Conservation (phyloP, 169 alveolate species). For the Cryptosporidium muris region DNA sequence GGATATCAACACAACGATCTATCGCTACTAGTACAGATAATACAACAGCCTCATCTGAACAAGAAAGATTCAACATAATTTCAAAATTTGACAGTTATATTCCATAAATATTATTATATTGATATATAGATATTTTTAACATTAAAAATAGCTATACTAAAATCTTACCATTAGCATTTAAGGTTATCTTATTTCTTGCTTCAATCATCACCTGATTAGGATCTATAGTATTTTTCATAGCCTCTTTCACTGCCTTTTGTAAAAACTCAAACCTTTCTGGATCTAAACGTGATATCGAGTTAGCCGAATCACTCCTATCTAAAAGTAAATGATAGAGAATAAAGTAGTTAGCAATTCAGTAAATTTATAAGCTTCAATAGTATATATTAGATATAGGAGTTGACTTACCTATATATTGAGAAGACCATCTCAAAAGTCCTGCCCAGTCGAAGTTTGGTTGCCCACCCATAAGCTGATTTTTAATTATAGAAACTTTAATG, state of each 20-base stretch:
- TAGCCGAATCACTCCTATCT: constrained; percentile 19
- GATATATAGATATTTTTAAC: too few species aligned
- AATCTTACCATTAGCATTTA: constrained; percentile 20
- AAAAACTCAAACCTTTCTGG: constrained; percentile 62
- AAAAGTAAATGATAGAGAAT: background rate
- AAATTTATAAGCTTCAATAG: background rate
- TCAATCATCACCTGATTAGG: constrained; percentile 45
- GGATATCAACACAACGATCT: constrained; percentile 55
- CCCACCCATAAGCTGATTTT: constrained; percentile 2
- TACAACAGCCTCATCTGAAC: constrained; percentile 10
- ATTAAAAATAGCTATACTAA: background rate
- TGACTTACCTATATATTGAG: constrained; percentile 57
- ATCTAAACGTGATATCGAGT: constrained; percentile 1
- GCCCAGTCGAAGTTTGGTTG: constrained; percentile 26
- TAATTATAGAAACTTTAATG: background rate
- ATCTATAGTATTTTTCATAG: constrained; percentile 53
- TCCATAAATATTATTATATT: too few species aligned
- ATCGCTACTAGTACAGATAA: constrained; percentile 39
- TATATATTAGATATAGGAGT: background rate
- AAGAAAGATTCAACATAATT: background rate
- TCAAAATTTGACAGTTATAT: too few species aligned
- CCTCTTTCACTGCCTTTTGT: constrained; percentile 69
- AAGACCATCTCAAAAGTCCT: constrained; percentile 61
- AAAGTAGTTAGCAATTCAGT: background rate
- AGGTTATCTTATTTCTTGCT: constrained; percentile 1